Evolutionary conservation across 257 asterid species (phyloP), one percentile per base, ranked within the genome.

Genomic region (Capsicum pubescens): DNA sequence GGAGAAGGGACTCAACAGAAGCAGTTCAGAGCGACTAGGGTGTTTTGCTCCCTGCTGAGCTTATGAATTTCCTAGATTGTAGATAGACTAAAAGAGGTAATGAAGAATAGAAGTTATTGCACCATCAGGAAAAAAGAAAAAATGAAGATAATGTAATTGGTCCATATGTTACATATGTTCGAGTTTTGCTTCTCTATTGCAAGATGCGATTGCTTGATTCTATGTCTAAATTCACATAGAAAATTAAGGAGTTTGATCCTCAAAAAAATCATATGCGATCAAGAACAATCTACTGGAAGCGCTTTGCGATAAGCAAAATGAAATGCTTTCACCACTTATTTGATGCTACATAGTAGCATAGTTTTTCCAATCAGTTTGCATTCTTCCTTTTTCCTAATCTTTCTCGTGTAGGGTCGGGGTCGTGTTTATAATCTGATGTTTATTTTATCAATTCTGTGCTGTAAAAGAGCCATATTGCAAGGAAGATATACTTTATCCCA

Each of bases 1-100:
- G 89, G 86, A 91, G 91, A 87, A 88, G 93, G 85, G 95, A 91
- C 64, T 79, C 86, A 36, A 17, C 89, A 36, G 87, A 58, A 83
- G 85, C 91, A 80, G 91, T 72, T 55, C 94, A 89, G 82, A 94
- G 91, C 69, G 77, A 82, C 86, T 74, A 74, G 42, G 60, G 80
- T 48, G n/a, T 12, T 48, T 19, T 74, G 14, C 14, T 68, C 26
- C 9, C 26, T 68, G 52, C 21, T 1, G 76, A 14, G 52, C 52
- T 7, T 36, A 36, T 68, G 12, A 68, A 36, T 68, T 68, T 3
- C 77, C 26, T 13, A 6, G 26, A 39, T 39, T 36, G 54, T 68
- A 39, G 54, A 68, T 68, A 15, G 54, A 68, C 32, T 0, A 39
- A 39, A 1, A 36, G 21, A 68, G 76, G 52, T 1, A 36, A 7